Evolutionary conservation across 164 flowering plant species (phyloP), one percentile per base, ranked within the genome.

Genomic region (Vitis riparia): DNA sequence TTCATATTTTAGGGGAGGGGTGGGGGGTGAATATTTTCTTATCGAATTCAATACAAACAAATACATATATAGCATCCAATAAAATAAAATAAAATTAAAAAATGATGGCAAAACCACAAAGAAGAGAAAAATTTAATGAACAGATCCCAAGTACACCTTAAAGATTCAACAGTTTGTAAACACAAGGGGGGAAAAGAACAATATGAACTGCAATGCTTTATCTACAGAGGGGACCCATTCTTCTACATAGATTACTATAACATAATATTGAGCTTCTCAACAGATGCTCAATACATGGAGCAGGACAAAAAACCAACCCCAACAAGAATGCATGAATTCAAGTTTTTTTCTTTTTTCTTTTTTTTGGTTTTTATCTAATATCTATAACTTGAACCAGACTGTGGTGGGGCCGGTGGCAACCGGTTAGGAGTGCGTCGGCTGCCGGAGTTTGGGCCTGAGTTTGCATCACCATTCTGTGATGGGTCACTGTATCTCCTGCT

Each of bases 401-500:
- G 80, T 4, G 97, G 93, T n/a, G 97, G 97, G 23, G 92, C 78
- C 5, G 97, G 97, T 37, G 97, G 93, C 84, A 92, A 73, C 51
- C 97, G 87, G 56, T 73, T 90, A 16, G 97, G 97, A 2, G 97
- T 87, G 47, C 89, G 86, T 11, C 93, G 91, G 71, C 97, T 83
- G 72, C 81, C 30, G 5, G 91, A 82, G 73, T 79, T 83, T 5
- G 89, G 71, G 9, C 86, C 79, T 0, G 83, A 73, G 67, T 63
- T 76, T 13, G 65, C 74, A 63, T 90, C 97, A 67, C 91, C 97
- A 72, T 89, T 89, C 75, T 87, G 87, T 9, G 86, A 77, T 3
- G 93, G 88, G 57, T 88, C 94, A 47, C 94, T 86, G 82, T 86
- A 72, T 1, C 87, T 81, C 12, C 91, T 80, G 66, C 92, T 86